A percentile compares a stretch with the other conserved stretches of the same genome.
These are phyloP conservation scores for Boletus barrowsii DNA, from an alignment of 768 basidiomycete species.

Conservation along the genomic window DNA sequence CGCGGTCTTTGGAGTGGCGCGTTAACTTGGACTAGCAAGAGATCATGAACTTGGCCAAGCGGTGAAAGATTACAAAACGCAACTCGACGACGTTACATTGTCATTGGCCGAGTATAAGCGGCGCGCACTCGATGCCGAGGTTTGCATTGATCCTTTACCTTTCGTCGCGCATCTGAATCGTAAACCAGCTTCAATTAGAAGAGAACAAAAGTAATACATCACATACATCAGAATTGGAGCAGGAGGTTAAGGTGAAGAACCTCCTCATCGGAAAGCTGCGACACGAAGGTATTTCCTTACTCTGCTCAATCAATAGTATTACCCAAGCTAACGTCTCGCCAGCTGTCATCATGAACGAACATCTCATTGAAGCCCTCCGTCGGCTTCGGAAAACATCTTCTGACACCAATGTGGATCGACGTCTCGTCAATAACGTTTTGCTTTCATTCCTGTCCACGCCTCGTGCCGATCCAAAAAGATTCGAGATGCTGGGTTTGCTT, in stretches of 20 bases:
- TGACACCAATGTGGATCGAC: constrained; percentile 85
- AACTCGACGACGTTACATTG: constrained; percentile 64
- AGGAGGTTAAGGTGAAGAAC: constrained; percentile 93
- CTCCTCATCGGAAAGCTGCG: constrained; percentile 92
- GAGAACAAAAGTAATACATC: constrained; percentile 66
- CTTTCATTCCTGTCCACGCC: constrained; percentile 88
- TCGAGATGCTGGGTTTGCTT: constrained; percentile 91
- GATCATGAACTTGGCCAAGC: constrained; percentile 88
- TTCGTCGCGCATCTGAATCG: constrained; percentile 2
- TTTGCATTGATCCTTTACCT: constrained; percentile 29
- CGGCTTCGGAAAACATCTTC: constrained; percentile 83
- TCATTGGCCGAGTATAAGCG: constrained; percentile 89
- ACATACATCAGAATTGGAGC: constrained; percentile 71
- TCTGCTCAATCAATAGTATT: constrained; percentile 3
- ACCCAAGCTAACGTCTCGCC: background rate
- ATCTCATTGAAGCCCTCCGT: constrained; percentile 95
- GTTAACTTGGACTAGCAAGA: constrained; percentile 54
- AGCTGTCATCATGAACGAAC: constrained; percentile 98
- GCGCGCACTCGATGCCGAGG: constrained; percentile 86
- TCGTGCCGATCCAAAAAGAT: constrained; percentile 89
- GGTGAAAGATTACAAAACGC: constrained; percentile 76
- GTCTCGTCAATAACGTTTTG: constrained; percentile 92
- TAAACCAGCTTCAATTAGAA: constrained; percentile 63
- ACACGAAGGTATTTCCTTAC: constrained; percentile 75
- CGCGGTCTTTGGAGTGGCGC: background rate